Evolutionary conservation across 2,329 filamentous ascomycete genomes (phyloP), one percentile per base, ranked within the genome.

Genomic region (Tolypocladium ovalisporum): DNA sequence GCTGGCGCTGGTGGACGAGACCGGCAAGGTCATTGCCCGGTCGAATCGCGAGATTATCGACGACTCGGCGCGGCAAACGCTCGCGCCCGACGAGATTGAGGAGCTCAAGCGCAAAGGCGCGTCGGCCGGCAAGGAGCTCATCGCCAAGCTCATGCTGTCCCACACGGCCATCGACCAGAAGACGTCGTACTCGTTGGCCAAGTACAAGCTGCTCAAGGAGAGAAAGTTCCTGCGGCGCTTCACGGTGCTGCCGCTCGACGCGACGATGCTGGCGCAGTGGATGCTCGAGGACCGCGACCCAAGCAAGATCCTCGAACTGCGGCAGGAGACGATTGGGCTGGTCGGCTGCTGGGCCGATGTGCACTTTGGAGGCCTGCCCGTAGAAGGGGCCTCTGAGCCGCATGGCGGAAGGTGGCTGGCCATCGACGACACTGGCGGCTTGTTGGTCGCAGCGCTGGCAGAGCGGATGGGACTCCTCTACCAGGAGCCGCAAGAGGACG

Each of bases 221-320:
- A 92, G 87, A 69, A 99, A 99, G 73, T 97, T 96, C 70, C 81
- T 97, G 62, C 86, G 88, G 65, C 81, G 91, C 15, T 97, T 99
- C 67, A 90, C 88, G 0, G 83, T 94, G 1, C 71, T 96, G 55
- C 93, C 93, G 0, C 75, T 97, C 63, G 91, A 97, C 67, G 84
- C 95, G 17, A 80, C 85, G 0, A 80, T 84, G 62, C 76, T 97
- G 60, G 84, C 85, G 24, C 83, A 90, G 63, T 95, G 88, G 77
- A 79, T 93, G 66, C 74, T 96, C 54, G 79, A 87, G 57, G 89
- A 95, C 65, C 89, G 88, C 66, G 92, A 97, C 64, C 79, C 89
- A 0, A 76, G 78, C 59, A 90, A 88, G 70, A 88, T 95, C 35
- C 77, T 97, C 76, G 93, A 97, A 66, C 76, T 97, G 71, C 79